Percentiles rank a stretch among this genome's conserved stretches.
Evolutionary conservation across 2,329 filamentous ascomycete species (phyloP).

Genomic region (Fusarium sp.): DNA sequence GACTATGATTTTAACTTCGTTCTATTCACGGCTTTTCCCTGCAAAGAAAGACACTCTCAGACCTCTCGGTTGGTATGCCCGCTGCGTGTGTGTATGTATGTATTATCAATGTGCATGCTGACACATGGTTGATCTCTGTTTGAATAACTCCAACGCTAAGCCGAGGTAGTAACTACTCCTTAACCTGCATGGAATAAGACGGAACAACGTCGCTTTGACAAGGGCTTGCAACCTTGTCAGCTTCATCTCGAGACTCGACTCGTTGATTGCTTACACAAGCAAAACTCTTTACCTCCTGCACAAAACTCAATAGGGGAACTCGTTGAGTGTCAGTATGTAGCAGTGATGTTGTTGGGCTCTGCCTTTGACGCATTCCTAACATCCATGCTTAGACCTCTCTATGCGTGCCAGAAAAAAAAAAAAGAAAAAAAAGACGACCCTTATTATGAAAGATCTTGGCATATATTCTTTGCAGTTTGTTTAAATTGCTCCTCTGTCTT

Average conservation of each 20-base stretch:
- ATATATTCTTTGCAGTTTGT: not conserved
- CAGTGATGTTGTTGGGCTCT: not conserved
- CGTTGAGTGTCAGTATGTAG: not conserved
- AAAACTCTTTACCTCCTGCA: constrained; percentile 6
- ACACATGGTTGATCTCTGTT: constrained; percentile 10
- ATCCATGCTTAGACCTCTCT: not conserved
- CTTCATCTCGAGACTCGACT: not conserved
- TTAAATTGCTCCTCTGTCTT: not conserved
- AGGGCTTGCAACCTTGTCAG: constrained; percentile 27
- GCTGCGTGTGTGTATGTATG: not conserved
- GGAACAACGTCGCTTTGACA: constrained; percentile 10
- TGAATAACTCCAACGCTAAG: not conserved
- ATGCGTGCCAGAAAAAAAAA: not conserved
- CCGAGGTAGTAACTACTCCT: constrained; percentile 15
- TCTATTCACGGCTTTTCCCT: not conserved
- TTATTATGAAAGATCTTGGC: not conserved
- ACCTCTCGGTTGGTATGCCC: not conserved
- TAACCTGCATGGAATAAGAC: constrained; percentile 1
- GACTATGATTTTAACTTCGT: not conserved
- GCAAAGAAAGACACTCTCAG: not conserved
- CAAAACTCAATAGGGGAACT: not conserved
- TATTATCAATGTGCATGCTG: not conserved
- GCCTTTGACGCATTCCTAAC: not conserved
- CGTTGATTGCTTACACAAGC: constrained; percentile 15
- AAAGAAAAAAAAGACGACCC: not conserved